Evolutionary conservation across 2,329 filamentous ascomycete species (phyloP), one percentile per base, ranked within the genome.

Genomic region (Colletotrichum sp.): DNA sequence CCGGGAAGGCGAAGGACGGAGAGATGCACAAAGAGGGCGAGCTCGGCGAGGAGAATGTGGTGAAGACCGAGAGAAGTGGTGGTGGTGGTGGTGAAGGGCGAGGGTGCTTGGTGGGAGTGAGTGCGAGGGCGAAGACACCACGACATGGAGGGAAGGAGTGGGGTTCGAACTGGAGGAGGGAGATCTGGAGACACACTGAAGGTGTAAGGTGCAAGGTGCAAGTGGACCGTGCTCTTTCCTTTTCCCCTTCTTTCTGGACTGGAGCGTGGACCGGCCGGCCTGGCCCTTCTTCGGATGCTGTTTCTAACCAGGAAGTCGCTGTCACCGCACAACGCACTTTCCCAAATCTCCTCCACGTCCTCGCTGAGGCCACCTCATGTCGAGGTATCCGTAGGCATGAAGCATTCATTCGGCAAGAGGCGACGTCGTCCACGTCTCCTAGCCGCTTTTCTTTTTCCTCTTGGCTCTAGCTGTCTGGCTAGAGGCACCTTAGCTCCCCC

Each of bases 81-180:
- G 34, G 34, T 39, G 36, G 39, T 43, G 39, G 39, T 43, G 39
- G 39, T 43, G 18, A 48, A n/a, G 18, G 18, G 16, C 59, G 43
- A 48, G 43, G 18, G n/a, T 48, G 43, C 43, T 48, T 48, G 43
- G 52, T n/a, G 39, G 52, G 21, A 57, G 55, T 26, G 26, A 59
- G 55, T 26, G 55, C 21, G 55, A 12, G 13, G 55, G 21, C 24
- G 26, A 59, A 18, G 55, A 59, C 55, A 26, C 34, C 15, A 36
- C 34, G 34, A 36, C 7, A 36, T 55, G 57, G 60, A 63, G 67
- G 67, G 24, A 72, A 72, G 70, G 70, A 67, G 70, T 72, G 67
- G 72, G 52, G 61, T 57, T 21, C 34, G 57, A 28, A 39, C n/a
- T 39, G 61, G 34, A 59, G 55, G 26, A 59, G 55, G 26, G 55